Evolutionary conservation across 768 basidiomycete genomes (phyloP).

Genomic region (Suillus occidentalis): DNA sequence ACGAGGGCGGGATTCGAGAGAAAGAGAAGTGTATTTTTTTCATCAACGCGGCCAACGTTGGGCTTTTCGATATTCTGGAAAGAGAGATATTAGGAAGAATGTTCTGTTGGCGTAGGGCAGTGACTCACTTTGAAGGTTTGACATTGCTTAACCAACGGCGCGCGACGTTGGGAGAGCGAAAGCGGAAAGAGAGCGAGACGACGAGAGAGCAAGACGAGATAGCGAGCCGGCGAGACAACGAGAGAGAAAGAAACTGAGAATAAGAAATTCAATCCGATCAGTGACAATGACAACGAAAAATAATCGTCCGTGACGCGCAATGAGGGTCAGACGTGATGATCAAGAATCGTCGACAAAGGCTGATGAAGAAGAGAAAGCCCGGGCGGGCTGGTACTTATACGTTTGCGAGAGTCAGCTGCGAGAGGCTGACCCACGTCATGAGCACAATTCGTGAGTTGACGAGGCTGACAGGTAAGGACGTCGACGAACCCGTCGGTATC

Average conservation of each 20-base stretch:
- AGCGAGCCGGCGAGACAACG: neutral
- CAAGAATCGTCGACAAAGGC: neutral
- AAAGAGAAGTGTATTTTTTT: neutral
- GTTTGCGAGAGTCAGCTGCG: neutral
- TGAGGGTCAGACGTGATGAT: neutral
- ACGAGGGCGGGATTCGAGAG: neutral
- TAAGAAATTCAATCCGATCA: neutral
- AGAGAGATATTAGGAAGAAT: neutral
- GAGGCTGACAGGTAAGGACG: neutral
- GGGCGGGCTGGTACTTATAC: neutral
- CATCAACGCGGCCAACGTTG: slow-evolving; percentile 1
- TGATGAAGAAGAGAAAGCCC: neutral
- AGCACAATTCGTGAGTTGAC: neutral
- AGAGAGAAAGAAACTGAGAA: neutral
- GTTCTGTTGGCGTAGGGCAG: neutral
- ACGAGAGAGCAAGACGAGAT: neutral
- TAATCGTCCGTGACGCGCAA: slow-evolving; percentile 1
- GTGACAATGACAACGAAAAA: neutral
- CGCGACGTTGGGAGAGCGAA: neutral
- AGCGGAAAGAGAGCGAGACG: neutral
- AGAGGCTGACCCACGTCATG: neutral
- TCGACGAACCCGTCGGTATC: neutral
- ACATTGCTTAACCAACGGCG: neutral
- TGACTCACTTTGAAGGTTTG: neutral
- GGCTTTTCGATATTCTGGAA: neutral